Conservation (phyloP, 345 rosid genomes). For the Cardamine resedifolia region DNA sequence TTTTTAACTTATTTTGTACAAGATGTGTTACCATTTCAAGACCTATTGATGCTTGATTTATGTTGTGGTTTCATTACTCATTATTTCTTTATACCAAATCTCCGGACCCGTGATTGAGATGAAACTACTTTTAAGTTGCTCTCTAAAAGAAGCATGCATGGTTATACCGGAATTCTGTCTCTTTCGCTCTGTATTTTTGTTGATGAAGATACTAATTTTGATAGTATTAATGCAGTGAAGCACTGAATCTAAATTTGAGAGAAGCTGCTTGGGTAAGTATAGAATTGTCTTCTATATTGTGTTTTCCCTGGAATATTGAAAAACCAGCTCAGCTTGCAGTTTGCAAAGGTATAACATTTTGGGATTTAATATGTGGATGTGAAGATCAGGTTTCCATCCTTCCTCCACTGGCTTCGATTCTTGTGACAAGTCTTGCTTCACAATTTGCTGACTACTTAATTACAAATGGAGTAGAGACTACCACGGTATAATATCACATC, state of each 20-base stretch:
- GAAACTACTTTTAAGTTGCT: conserved; percentile 2
- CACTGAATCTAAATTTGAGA: conserved; percentile 74
- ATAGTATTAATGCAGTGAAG: conserved; percentile 63
- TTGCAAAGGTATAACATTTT: conserved; percentile 22
- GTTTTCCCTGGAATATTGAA: neutral
- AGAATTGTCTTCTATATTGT: conserved; percentile 10
- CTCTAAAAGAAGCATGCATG: neutral
- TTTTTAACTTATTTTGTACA: neutral
- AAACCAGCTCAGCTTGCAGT: neutral
- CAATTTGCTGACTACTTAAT: conserved; percentile 87
- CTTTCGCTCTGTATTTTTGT: neutral
- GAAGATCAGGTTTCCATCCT: conserved; percentile 90
- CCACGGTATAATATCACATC: conserved; percentile 52
- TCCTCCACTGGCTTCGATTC: conserved; percentile 87
- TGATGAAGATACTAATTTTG: conserved; percentile 21
- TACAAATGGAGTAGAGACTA: conserved; percentile 74
- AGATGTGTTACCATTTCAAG: conserved; percentile 3
- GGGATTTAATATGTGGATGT: conserved; percentile 22
- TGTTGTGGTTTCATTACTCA: conserved; percentile 22
- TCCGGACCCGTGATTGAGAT: neutral
- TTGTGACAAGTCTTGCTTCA: conserved; percentile 75
- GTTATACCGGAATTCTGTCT: conserved; percentile 5
- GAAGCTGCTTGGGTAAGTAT: conserved; percentile 96
- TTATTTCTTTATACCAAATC: conserved; percentile 10
- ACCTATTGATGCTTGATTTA: conserved; percentile 14